Percentiles rank a stretch among this genome's conserved stretches.
phyloP scores from a whole-genome alignment of 179 eudicot species.

The Beta lomatogona region DNA sequence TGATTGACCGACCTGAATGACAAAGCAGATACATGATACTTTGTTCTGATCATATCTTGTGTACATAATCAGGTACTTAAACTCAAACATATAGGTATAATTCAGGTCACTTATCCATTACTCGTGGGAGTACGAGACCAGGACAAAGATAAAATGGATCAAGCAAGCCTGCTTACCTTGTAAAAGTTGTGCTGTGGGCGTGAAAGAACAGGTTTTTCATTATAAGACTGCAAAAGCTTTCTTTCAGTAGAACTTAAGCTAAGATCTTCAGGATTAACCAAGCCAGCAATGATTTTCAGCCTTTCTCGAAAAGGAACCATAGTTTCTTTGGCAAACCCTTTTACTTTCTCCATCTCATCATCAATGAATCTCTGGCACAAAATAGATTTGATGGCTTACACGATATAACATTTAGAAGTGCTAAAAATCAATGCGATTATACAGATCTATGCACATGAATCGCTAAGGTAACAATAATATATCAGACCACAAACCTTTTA shows the following conservation, averaged over 20 bases:
- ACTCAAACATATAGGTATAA: neutral
- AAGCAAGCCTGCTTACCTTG: conserved; percentile 39
- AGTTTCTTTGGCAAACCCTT: conserved; percentile 69
- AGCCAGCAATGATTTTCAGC: conserved; percentile 81
- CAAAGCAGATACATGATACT: neutral
- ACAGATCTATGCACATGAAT: neutral
- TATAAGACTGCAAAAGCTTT: conserved; percentile 73
- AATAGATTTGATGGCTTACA: neutral
- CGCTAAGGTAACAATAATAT: neutral
- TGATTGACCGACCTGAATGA: neutral
- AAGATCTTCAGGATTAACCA: conserved; percentile 87
- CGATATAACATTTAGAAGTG: neutral
- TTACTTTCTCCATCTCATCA: conserved; percentile 77
- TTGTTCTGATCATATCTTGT: neutral
- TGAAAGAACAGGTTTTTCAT: conserved; percentile 86
- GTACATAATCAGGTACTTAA: neutral
- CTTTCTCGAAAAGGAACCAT: conserved; percentile 71
- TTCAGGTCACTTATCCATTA: neutral
- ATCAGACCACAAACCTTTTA: neutral
- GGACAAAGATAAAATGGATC: neutral
- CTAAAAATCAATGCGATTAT: neutral
- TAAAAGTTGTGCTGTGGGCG: conserved; percentile 86
- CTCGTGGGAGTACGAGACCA: neutral
- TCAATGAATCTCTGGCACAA: conserved; percentile 61
- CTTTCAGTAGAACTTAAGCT: conserved; percentile 60